Conservation (phyloP, 2,329 filamentous ascomycete species). For the Aspergillus clavatus region DNA sequence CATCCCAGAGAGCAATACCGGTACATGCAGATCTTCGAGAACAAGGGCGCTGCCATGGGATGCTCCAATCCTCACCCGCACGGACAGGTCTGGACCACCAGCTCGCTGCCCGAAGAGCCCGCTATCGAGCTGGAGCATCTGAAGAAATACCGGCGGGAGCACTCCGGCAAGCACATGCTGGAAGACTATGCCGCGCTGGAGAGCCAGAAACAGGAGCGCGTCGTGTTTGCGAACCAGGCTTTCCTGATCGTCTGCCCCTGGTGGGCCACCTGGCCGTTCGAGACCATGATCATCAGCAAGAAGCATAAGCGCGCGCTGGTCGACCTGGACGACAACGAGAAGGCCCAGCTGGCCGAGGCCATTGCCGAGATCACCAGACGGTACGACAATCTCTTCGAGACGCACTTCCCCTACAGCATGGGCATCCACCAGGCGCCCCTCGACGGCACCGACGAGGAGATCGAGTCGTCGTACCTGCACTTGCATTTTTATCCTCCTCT, state of each 20-base stretch:
- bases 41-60: conserved; percentile 96
- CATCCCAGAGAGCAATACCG: conserved; percentile 71
- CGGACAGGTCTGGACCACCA: conserved; percentile 94
- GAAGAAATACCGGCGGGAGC: conserved; percentile 68
- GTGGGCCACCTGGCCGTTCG: conserved; percentile 98
- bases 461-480: conserved; percentile 85
- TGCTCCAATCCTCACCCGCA: conserved; percentile 98
- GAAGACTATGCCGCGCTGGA: conserved; percentile 85
- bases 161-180: conserved; percentile 70
- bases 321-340: conserved; percentile 70
- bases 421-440: conserved; percentile 94
- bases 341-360: conserved; percentile 69
- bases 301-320: conserved; percentile 78
- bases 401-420: conserved; percentile 94
- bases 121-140: conserved; percentile 72
- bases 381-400: conserved; percentile 97
- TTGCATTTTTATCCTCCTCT: conserved; percentile 97
- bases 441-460: conserved; percentile 72
- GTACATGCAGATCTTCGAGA: conserved; percentile 99
- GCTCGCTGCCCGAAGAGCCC: conserved; percentile 83
- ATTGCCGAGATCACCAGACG: conserved; percentile 83
- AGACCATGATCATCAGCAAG: conserved; percentile 84
- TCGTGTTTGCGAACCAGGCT: conserved; percentile 79
- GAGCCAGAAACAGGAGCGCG: conserved; percentile 71
- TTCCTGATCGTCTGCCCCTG: conserved; percentile 91